Base-by-base conservation (phyloP, 164 flowering plant species). In the Cinnamomum chago region DNA sequence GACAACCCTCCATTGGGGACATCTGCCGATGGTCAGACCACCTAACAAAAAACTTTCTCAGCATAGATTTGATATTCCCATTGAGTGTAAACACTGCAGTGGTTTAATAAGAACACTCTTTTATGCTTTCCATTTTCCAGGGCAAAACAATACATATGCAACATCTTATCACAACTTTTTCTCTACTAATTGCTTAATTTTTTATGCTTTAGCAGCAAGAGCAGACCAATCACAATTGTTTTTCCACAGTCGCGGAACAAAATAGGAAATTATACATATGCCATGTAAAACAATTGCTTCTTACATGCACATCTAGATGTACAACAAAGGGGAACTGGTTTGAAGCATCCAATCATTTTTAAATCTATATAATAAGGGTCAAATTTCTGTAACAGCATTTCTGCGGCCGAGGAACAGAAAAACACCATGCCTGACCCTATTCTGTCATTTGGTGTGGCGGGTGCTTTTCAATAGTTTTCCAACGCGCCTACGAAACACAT, bases 1-100 rank as follows among this genome's bases (percentile, higher is more conserved):
- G 62, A 17, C 84, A 84, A 33, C 82, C 82, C 79, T 81, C 87
- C 65, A 81, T 76, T 20, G 74, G 73, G 65, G 76, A 73, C 87
- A 84, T 82, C 24, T 62, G 76, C 58, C 76, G 6, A 25, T 72
- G 80, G 13, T 77, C 82, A 20, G 76, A 77, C 87, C 87, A 82
- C 80, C 85, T 82, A 66, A 51, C 50, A 24, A 64, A 75, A 71
- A 18, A 7, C n/a, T 3, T 18, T 47, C 58, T 25, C 5, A 18
- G 12, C n/a, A 15, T 15, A 4, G n/a, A 18, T 55, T 15, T 55
- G 13, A 55, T 55, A 55, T 14, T 55, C 13, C 4, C 15, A 40
- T 14, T 12, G 20, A 65, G 15, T 13, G 25, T 24, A 28, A 25
- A 27, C 33, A 24, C 9, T 66, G 33, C 60, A 55, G 30, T 66